Evolutionary conservation across 345 rosid genomes (phyloP), one percentile per base, ranked within the genome.

Genomic region (Gynandropsis gynandra): DNA sequence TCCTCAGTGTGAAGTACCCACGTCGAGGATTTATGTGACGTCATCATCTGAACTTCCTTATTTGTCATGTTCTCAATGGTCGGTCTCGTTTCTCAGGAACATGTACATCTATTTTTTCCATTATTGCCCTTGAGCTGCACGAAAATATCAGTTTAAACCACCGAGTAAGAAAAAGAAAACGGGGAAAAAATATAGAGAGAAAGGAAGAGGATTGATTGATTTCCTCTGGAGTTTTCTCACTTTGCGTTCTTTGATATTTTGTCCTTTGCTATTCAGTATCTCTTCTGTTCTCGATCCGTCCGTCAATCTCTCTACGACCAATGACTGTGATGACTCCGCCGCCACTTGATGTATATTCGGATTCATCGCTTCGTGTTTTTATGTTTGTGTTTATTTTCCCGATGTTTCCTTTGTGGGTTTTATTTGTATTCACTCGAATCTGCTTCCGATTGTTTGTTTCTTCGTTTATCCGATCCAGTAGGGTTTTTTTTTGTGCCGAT

Each of bases 251-350:
- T n/a, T 15, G 39, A 54, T 62, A 43, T 35, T 21, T 32, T 49
- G 64, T 42, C 16, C 42, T 34, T 19, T 65, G 32, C 36, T 34
- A 1, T 38, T 48, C 47, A n/a, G n/a, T n/a, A n/a, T 53, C 32
- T 40, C 7, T 39, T 14, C 44, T 55, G 69, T 74, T 62, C 45
- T 61, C 58, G 76, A 74, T 76, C 80, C 20, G 47, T 50, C 83
- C 61, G 35, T 56, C 58, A 50, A 15, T 39, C 51, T 56, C 57
- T 51, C 44, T 59, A 48, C 35, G 60, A 40, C 56, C 47, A 73
- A 83, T 87, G 96, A 83, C 94, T 73, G 38, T 81, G 87, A 71
- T 87, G 78, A 78, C 96, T 66, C 82, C 89, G 64, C 72, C 89
- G 40, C 85, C 85, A 60, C 42, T 78, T 9, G 96, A 87, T 70